Conservation (phyloP, 2,329 filamentous ascomycete species). For the Botryosphaeria dothidea region DNA sequence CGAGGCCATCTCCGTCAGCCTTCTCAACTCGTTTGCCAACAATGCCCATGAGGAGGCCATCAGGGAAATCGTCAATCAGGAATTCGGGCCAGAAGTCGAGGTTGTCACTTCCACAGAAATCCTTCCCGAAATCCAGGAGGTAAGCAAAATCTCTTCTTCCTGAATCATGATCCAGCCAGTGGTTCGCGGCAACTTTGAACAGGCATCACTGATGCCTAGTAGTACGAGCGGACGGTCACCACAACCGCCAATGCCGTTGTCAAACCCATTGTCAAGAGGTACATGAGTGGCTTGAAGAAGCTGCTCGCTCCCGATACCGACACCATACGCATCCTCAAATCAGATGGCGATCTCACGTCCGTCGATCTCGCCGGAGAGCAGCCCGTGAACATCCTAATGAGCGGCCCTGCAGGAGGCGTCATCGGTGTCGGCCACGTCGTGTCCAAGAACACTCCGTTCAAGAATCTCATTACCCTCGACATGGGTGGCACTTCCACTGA, state of each 20-base stretch:
- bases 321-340: constrained; percentile 52
- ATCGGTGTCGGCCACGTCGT: constrained; percentile 51
- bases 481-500: constrained; percentile 56
- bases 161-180: no score
- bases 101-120: constrained; percentile 50
- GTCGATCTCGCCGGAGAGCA: constrained; percentile 46
- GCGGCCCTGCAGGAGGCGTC: constrained; percentile 53
- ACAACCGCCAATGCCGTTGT: constrained; percentile 51
- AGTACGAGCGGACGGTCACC: constrained; percentile 51
- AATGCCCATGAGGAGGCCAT: constrained; percentile 44
- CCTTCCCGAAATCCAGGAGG: constrained; percentile 49
- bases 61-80: constrained; percentile 41
- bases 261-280: constrained; percentile 49
- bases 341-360: constrained; percentile 51
- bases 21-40: constrained; percentile 52
- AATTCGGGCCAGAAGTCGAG: constrained; percentile 45
- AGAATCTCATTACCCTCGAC: constrained; percentile 52
- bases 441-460: constrained; percentile 47
- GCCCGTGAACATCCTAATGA: constrained; percentile 53
- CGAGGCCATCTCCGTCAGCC: constrained; percentile 48
- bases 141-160: not conserved
- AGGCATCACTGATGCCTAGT: not conserved
- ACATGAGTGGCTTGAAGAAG: constrained; percentile 44
- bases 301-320: constrained; percentile 44
- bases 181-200: no score